Base-by-base conservation (phyloP, 257 asterid species). In the Datura wrightii region DNA sequence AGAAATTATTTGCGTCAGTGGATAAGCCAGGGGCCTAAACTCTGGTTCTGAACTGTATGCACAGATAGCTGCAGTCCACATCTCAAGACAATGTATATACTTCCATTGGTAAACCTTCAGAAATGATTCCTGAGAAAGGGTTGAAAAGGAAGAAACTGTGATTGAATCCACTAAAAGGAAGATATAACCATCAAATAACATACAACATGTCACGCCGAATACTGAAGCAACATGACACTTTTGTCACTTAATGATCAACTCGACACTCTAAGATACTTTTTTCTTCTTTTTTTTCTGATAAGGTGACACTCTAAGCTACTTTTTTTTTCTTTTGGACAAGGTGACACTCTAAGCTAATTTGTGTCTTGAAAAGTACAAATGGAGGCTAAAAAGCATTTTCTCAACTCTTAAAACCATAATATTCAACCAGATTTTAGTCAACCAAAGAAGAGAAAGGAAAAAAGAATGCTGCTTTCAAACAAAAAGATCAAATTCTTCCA, bases 91-190 rank as follows among this genome's bases (percentile, higher is more conserved):
- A 63, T 93, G 92, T 71, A 94, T 93, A 90, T 86, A 95, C 91
- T 97, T 95, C 98, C 99, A 97, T 87, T 94, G 95, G 86, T 92
- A 97, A 86, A 97, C 99, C 92, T 94, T 97, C 79, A 95, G 88
- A 85, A 90, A 93, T 82, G 94, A 80, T 80, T 94, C 97, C 98
- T 97, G 92, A 81, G 42, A 41, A 50, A 53, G 59, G 53, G 55
- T 69, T 84, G 34, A 84, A 85, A 84, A 71, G 10, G 9, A 79
- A 56, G 66, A 48, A 71, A 66, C 37, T 10, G 58, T 3, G 1
- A 39, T 19, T 69, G 56, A 46, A 78, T 78, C 31, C 60, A n/a
- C 15, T 50, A 50, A 24, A 19, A 76, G 63, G 82, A 4, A 52
- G 52, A 76, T 8, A 52, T 52, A 78, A 52, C 63, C 0, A 78